Conservation (phyloP, 257 asterid genomes). For the Solanum virginianum region DNA sequence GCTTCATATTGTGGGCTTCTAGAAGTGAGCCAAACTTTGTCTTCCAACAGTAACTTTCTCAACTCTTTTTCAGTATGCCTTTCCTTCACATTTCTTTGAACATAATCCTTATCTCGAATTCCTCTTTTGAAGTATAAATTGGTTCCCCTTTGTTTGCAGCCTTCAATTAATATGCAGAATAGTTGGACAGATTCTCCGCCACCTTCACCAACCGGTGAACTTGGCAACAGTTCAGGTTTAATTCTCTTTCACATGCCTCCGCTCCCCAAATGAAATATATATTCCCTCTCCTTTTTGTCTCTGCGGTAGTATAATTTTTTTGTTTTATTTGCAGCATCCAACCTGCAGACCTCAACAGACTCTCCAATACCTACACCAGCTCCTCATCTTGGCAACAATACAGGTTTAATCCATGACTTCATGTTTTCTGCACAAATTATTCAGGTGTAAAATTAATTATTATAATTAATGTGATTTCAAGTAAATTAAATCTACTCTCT, state of each 20-base stretch:
- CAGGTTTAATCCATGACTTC: not conserved
- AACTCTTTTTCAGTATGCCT: not conserved
- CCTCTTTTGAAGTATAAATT: not conserved
- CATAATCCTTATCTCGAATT: not conserved
- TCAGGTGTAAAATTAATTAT: not conserved
- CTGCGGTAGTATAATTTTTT: too few species aligned
- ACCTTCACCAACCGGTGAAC: not conserved
- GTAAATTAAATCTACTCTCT: not conserved
- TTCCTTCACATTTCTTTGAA: not conserved
- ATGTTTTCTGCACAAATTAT: not conserved
- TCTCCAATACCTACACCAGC: not conserved
- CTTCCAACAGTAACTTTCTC: not conserved
- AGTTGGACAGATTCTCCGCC: not conserved
- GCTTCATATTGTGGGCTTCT: too few species aligned
- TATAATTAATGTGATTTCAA: not conserved
- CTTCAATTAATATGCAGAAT: not conserved
- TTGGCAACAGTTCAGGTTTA: not conserved
- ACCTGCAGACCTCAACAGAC: constrained; percentile 16
- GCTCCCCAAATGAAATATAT: too few species aligned
- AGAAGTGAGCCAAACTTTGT: too few species aligned
- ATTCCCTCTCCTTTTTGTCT: not conserved
- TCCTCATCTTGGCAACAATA: not conserved
- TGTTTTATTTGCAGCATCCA: not conserved
- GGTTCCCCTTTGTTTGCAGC: not conserved
- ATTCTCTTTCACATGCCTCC: not conserved